Percentiles rank a stretch among this genome's conserved stretches.
phyloP scores from a whole-genome alignment of 768 basidiomycete genomes.

The Mycena chlorophos region DNA sequence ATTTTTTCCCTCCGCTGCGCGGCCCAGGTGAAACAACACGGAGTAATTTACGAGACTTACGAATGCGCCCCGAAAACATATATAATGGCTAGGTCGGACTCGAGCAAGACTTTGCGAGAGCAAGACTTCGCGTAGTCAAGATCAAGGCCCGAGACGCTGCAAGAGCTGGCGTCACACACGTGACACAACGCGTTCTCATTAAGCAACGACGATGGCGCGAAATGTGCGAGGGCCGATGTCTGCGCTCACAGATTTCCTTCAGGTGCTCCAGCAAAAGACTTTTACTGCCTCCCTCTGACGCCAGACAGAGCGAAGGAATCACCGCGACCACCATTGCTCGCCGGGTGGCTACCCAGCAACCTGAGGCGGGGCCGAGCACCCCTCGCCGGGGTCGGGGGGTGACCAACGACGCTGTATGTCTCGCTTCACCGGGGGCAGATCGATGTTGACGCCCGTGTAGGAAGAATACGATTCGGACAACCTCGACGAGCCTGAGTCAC shows the following conservation, averaged over 20 bases:
- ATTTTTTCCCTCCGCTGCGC: too few relatives aligned
- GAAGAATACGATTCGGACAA: constrained; percentile 71
- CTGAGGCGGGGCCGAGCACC: constrained; percentile 49
- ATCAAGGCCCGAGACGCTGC: too few relatives aligned
- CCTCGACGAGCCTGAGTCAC: constrained; percentile 60
- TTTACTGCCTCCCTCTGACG: not conserved
- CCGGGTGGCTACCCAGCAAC: constrained; percentile 37
- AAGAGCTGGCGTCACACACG: too few relatives aligned
- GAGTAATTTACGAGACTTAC: too few relatives aligned
- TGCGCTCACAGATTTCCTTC: constrained; percentile 79
- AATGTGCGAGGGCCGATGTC: constrained; percentile 82
- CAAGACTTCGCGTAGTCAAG: too few relatives aligned
- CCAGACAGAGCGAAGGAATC: constrained; percentile 45
- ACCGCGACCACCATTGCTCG: constrained; percentile 48
- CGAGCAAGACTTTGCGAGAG: too few relatives aligned
- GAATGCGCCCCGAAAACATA: too few relatives aligned
- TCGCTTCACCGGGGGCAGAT: not conserved
- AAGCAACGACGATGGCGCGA: constrained; percentile 32
- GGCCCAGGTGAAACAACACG: too few relatives aligned
- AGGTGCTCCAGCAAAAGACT: constrained; percentile 41
- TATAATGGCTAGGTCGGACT: too few relatives aligned
- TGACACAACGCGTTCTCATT: too few relatives aligned
- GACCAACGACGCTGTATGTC: constrained; percentile 11
- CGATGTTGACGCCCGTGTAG: constrained; percentile 9
- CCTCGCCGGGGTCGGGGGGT: not conserved